Percentiles rank a stretch among this genome's conserved stretches.
Conservation (phyloP, 2,329 filamentous ascomycete genomes). For the Paraconiothyrium sp. region DNA sequence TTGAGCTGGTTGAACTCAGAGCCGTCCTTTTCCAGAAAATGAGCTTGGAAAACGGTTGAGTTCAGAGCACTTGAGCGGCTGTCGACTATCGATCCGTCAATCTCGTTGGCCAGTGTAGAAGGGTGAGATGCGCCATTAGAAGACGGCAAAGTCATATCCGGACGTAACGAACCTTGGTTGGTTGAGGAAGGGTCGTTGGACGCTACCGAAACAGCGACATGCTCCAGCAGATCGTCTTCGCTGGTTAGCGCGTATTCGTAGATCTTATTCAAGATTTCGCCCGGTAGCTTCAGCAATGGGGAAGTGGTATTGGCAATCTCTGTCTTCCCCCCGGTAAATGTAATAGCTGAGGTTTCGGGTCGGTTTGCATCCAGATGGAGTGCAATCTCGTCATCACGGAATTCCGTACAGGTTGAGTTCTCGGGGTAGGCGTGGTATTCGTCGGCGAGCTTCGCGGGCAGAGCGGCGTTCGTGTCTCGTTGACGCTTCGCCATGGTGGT, state of each 20-base stretch:
- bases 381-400: not conserved
- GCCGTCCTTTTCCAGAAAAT: not conserved
- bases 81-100: not conserved
- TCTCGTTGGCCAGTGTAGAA: too few relatives aligned
- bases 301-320: too few relatives aligned
- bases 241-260: constrained; percentile 1
- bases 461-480: not conserved
- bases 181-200: not conserved
- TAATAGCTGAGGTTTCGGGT: not conserved
- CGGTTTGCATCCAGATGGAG: not conserved
- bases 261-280: not conserved
- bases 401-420: too few relatives aligned
- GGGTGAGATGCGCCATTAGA: not conserved
- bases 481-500: not conserved
- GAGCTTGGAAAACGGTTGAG: not conserved
- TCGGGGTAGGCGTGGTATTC: too few relatives aligned
- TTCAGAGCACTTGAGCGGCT: not conserved
- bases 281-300: not conserved
- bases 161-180: not conserved
- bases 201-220: not conserved
- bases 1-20: constrained; percentile 11
- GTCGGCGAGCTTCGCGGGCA: too few relatives aligned
- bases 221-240: not conserved
- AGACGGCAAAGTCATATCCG: not conserved
- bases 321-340: not conserved